Evolutionary conservation across 2,329 filamentous ascomycete genomes (phyloP), one percentile per base, ranked within the genome.

Genomic region (Ophiostoma sp.): DNA sequence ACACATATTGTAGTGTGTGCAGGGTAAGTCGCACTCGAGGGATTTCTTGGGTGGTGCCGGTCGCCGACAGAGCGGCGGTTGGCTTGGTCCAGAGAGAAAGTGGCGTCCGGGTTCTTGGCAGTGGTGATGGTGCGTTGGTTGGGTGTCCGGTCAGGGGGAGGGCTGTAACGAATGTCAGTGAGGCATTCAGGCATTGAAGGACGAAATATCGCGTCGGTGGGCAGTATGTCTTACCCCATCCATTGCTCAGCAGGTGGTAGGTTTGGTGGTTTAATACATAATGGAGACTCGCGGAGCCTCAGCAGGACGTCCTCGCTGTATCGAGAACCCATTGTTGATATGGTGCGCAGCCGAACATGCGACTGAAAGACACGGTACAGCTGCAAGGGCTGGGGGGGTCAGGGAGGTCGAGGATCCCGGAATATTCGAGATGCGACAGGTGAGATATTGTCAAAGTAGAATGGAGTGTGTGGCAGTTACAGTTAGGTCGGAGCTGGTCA

Each of bases 171-270:
- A 17, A 64, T 41, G 31, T 72, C 67, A 69, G 68, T 71, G 65
- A 8, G 60, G 33, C 8, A 68, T 70, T 52, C 69, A 72, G 68
- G 72, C 67, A 68, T 67, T 20, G 36, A 39, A 11, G 36, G 39
- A 10, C 39, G 39, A 41, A 13, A 13, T 4, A 41, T 41, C 13
- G 17, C 23, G 41, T 60, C 10, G 11, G 13, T 6, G 54, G 11
- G 60, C 65, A 13, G 54, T 36, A 10, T 15, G 31, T 64, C 87
- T 78, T 84, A 96, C 91, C 94, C 93, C 93, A 97, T 96, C 94
- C 94, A 98, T 83, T 96, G 92, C 81, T 96, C 93, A 73, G 90
- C 86, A 35, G 93, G 90, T 74, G 93, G 94, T 65, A 97, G 85
- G 73, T 85, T 86, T 73, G 89, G 83, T 66, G 94, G 94, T 80